Evolutionary conservation across 1,284 basidiomycete species (phyloP), one percentile per base, ranked within the genome.

Genomic region (Mycena sp.): DNA sequence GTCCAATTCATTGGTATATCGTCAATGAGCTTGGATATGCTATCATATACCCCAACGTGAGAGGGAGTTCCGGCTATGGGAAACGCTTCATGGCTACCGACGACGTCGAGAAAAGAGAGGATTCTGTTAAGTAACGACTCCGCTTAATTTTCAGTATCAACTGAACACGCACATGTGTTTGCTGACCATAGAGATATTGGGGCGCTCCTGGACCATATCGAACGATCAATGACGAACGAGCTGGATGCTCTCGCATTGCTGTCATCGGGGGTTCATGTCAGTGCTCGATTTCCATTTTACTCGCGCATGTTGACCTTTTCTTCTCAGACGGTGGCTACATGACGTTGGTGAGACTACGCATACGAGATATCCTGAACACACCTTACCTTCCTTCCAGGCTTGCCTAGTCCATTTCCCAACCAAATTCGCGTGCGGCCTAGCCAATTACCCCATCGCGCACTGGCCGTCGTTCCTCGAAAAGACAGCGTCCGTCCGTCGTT

Each of bases 141-240:
- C n/a, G 3, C 21, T 1, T 40, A 29, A 19, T 32, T 21, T 6
- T 10, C n/a, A n/a, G n/a, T n/a, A n/a, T n/a, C n/a, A n/a, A n/a
- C n/a, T n/a, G n/a, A n/a, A n/a, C n/a, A n/a, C n/a, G n/a, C n/a
- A n/a, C n/a, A n/a, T n/a, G n/a, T n/a, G n/a, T n/a, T n/a, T n/a
- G n/a, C n/a, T n/a, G n/a, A n/a, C n/a, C n/a, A n/a, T n/a, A 67
- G 66, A 32, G 66, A 67, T 51, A 64, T 67, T 41, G 66, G 66
- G 41, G 55, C 66, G 6, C 30, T 67, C 11, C 25, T 67, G 16
- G 38, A 61, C 28, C 60, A 64, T 52, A 40, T 67, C 49, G 63
- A 64, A 19, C 29, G 51, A 11, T 37, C 50, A 1, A 64, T 64
- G 66, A 37, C 49, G 25, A 57, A 56, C 12, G 63, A 64, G 29